Evolutionary conservation across 2,329 filamentous ascomycete genomes (phyloP).

Genomic region (Penicillium janthinellum): DNA sequence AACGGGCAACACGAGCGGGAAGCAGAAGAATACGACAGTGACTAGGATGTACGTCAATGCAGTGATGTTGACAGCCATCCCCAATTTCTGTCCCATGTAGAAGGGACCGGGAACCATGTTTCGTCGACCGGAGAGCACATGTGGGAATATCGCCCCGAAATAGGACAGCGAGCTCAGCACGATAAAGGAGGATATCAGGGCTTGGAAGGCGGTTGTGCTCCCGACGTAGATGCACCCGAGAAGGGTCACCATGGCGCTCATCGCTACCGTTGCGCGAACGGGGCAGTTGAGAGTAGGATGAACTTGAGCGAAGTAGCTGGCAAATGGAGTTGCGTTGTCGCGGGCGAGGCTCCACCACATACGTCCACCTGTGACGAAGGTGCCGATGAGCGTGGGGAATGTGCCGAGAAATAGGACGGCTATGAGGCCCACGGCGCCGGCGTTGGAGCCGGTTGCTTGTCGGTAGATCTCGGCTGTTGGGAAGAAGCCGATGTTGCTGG

Average conservation of each 20-base stretch:
- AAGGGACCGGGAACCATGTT: conserved; percentile 61
- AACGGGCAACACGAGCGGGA: conserved; percentile 53
- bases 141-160: conserved; percentile 63
- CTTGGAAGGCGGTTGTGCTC: conserved; percentile 67
- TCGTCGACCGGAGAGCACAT: conserved; percentile 51
- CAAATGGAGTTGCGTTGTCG: conserved; percentile 60
- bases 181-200: conserved; percentile 64
- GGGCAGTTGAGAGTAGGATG: conserved; percentile 52
- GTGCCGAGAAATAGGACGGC: conserved; percentile 58
- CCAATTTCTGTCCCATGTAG: conserved; percentile 52
- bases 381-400: conserved; percentile 55
- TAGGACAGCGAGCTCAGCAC: conserved; percentile 61
- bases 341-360: conserved; percentile 64
- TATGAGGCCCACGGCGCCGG: conserved; percentile 56
- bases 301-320: conserved; percentile 52
- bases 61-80: conserved; percentile 55
- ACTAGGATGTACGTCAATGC: conserved; percentile 61
- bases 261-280: conserved; percentile 58
- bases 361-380: conserved; percentile 58
- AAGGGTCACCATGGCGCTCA: conserved; percentile 54
- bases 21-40: conserved; percentile 67
- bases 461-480: conserved; percentile 69
- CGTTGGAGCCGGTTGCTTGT: conserved; percentile 57
- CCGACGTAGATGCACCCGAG: conserved; percentile 67
- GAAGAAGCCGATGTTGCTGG: conserved; percentile 50